Percentiles rank a stretch among this genome's conserved stretches.
phyloP scores from a whole-genome alignment of 257 asterid genomes.

The Coffea eugenioides region DNA sequence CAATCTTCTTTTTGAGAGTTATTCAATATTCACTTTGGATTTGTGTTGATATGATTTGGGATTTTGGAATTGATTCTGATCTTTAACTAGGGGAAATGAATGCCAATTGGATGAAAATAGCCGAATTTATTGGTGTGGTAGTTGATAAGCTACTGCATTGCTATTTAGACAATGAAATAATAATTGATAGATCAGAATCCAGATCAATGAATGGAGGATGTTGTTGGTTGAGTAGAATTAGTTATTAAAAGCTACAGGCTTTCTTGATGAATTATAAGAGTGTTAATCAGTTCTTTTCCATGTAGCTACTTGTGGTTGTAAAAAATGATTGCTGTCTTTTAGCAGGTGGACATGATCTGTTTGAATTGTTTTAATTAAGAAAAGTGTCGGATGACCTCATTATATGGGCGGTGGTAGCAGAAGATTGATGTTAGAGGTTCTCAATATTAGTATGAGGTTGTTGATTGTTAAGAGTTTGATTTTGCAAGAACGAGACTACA shows the following conservation, averaged over 20 bases:
- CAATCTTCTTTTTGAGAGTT: background rate
- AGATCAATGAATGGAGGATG: background rate
- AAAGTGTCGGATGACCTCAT: background rate
- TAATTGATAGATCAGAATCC: background rate
- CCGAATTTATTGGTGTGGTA: no score
- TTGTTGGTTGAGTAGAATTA: background rate
- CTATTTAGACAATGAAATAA: background rate
- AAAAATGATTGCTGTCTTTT: background rate
- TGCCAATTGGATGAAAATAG: background rate
- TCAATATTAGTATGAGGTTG: background rate
- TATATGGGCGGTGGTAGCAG: background rate
- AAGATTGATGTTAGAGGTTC: background rate
- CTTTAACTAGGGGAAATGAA: background rate
- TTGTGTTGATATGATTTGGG: background rate
- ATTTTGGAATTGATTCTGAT: background rate
- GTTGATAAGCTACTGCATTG: background rate
- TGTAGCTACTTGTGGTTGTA: background rate
- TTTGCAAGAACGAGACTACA: background rate
- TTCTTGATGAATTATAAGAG: background rate
- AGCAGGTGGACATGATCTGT: background rate
- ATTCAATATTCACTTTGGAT: slow-evolving; percentile 6
- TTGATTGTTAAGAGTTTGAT: background rate
- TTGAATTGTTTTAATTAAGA: background rate
- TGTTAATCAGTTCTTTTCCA: background rate
- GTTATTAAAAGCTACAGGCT: background rate